Conservation (phyloP, 495 filamentous ascomycete genomes). For the Aspergillus incahuasiensis region DNA sequence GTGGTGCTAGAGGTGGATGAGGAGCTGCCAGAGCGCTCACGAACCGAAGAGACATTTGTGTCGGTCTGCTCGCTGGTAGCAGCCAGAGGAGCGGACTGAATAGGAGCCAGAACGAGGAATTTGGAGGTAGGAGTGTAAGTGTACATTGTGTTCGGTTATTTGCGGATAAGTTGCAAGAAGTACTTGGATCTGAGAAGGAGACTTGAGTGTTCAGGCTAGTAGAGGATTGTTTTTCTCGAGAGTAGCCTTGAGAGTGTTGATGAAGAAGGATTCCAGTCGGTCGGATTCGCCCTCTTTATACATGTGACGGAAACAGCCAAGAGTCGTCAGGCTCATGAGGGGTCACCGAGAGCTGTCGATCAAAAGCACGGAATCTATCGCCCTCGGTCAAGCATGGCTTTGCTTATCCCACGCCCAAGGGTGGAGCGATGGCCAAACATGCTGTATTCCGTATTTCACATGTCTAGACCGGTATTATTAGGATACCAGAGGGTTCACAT, state of each 20-base stretch:
- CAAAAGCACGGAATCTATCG: slow-evolving; percentile 17
- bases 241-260: slow-evolving; percentile 2
- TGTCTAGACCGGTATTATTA: slow-evolving; percentile 16
- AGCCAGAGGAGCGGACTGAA: slow-evolving; percentile 31
- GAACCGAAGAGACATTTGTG: slow-evolving; percentile 12
- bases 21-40: slow-evolving; percentile 13
- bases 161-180: slow-evolving; percentile 2
- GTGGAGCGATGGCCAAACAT: slow-evolving; percentile 16
- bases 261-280: slow-evolving; percentile 7
- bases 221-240: not conserved
- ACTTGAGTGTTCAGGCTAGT: slow-evolving; percentile 1
- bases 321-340: slow-evolving; percentile 19
- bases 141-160: slow-evolving; percentile 31
- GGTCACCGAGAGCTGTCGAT: slow-evolving; percentile 30
- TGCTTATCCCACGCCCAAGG: slow-evolving; percentile 1
- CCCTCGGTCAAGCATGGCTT: slow-evolving; percentile 2
- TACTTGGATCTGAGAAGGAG: not conserved
- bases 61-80: slow-evolving; percentile 22
- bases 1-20: slow-evolving; percentile 17
- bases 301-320: slow-evolving; percentile 16
- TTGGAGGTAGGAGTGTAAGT: slow-evolving; percentile 31
- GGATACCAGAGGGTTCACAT: slow-evolving; percentile 12
- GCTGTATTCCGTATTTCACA: slow-evolving; percentile 20
- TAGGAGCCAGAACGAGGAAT: slow-evolving; percentile 40
- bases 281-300: slow-evolving; percentile 35